Base-by-base conservation (phyloP, 2,329 filamentous ascomycete genomes). In the Myrmaecium sp. region DNA sequence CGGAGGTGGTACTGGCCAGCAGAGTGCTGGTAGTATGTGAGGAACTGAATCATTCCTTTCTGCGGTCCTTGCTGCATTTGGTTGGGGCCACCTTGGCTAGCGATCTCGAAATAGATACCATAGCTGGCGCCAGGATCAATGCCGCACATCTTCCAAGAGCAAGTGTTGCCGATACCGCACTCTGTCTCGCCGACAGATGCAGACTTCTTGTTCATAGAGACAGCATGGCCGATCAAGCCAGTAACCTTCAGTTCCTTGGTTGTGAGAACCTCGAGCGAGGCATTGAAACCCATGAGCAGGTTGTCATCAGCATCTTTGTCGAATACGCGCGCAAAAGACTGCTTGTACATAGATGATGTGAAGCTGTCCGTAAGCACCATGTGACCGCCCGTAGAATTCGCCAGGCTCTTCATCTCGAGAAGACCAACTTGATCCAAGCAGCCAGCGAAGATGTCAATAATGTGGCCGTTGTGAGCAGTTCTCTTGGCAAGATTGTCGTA, bases 131-230 rank as follows among this genome's bases (percentile, higher is more conserved):
- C 77, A 7, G 89, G 89, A 42, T 95, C 84, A 39, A 98, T 94
- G 39, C 83, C 84, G 44, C 89, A 95, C 86, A 98, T 94, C 58
- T 98, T 98, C 89, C 89, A 98, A 3, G 84, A 86, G 54, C 86
- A 95, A 1, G 89, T 98, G 49, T 95, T 95, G 37, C 89, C 89
- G 41, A 98, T 94, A 44, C 89, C 89, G 43, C 86, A 94, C 51
- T 98, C 89, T 0, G 89, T 95, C 59, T 98, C 89, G 28, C 89
- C 89, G 8, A 98, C 89, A 2, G 83, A 93, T 6, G 79, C 78
- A 0, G 89, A 95, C 50, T 98, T 98, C 59, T 95, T 98, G 63
- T 95, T 95, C 40, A 94, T 62, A 3, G 86, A 95, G 24, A 98
- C 76, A 1, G 86, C 89, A 51, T 98, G 89, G 6, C 89, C 89